A percentile compares a stretch with the other conserved stretches of the same genome.
Evolutionary conservation across 148 eudicot species (phyloP).

Genomic region (Cornus kousa): DNA sequence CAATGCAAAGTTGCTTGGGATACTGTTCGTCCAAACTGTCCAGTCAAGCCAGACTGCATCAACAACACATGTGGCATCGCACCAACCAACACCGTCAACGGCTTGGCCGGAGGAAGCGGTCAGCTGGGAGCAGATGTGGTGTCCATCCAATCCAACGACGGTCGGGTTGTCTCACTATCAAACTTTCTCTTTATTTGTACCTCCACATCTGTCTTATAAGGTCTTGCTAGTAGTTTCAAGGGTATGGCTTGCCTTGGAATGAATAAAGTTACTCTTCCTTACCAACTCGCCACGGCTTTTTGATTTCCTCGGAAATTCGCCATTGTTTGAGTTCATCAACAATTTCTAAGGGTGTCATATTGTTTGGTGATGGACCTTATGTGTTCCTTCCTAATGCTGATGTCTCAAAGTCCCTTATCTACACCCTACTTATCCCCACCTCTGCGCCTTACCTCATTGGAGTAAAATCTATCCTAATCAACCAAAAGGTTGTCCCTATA

Average conservation of each 20-base stretch:
- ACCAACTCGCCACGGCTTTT: slow-evolving; percentile 33
- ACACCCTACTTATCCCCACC: slow-evolving; percentile 49
- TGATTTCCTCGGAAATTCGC: slow-evolving; percentile 34
- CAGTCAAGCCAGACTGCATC: slow-evolving; percentile 21
- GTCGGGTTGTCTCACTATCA: slow-evolving; percentile 17
- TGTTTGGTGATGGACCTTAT: slow-evolving; percentile 50
- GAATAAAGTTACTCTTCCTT: slow-evolving; percentile 25
- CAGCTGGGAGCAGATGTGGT: slow-evolving; percentile 31
- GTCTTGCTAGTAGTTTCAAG: slow-evolving; percentile 30
- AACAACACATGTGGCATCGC: slow-evolving; percentile 30
- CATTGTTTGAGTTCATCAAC: slow-evolving; percentile 33
- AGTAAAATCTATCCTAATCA: slow-evolving; percentile 36
- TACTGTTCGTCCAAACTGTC: slow-evolving; percentile 11
- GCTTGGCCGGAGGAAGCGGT: slow-evolving; percentile 8
- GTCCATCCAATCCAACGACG: slow-evolving; percentile 36
- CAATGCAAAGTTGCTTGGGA: slow-evolving; percentile 41
- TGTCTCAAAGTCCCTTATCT: slow-evolving; percentile 28
- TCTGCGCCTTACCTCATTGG: slow-evolving; percentile 25
- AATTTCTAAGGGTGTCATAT: slow-evolving; percentile 19
- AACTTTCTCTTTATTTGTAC: slow-evolving; percentile 34
- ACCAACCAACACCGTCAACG: slow-evolving; percentile 26
- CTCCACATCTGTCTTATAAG: slow-evolving; percentile 22
- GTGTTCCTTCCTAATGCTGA: slow-evolving; percentile 33
- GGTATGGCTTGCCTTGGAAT: slow-evolving; percentile 57
- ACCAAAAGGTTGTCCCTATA: slow-evolving; percentile 19